A percentile compares a stretch with the other conserved stretches of the same genome.
Conservation (phyloP, 768 basidiomycete species). For the Leucocoprinus leucothites region DNA sequence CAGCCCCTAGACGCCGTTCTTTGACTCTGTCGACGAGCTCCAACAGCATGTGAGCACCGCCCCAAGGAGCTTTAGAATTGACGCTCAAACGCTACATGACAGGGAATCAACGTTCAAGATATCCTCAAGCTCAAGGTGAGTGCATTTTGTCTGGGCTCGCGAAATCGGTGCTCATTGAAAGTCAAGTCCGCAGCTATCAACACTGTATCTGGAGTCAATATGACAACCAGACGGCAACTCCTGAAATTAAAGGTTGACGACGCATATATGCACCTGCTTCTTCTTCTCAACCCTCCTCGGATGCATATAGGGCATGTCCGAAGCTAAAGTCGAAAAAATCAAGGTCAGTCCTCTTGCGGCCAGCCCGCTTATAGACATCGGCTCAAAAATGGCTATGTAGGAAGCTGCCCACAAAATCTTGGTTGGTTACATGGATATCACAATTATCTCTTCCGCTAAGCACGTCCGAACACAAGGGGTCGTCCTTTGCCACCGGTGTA, state of each 20-base stretch:
- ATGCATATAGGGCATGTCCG: slow-evolving; percentile 77
- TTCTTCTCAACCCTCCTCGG: neutral
- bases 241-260: slow-evolving; percentile 83
- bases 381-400: slow-evolving; percentile 31
- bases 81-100: slow-evolving; percentile 9
- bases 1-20: slow-evolving; percentile 48
- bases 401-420: slow-evolving; percentile 89
- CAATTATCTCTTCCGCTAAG: neutral
- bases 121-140: slow-evolving; percentile 87
- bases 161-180: slow-evolving; percentile 10
- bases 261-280: slow-evolving; percentile 18
- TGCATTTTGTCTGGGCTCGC: slow-evolving; percentile 14
- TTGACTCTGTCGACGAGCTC: slow-evolving; percentile 81
- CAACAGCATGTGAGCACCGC: slow-evolving; percentile 65
- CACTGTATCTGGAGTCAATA: slow-evolving; percentile 83
- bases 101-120: slow-evolving; percentile 97
- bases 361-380: slow-evolving; percentile 27
- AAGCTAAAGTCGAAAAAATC: slow-evolving; percentile 97
- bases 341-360: slow-evolving; percentile 37
- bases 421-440: slow-evolving; percentile 34
- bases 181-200: slow-evolving; percentile 73
- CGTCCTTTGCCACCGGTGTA: slow-evolving; percentile 87
- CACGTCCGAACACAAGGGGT: slow-evolving; percentile 51
- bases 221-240: slow-evolving; percentile 87
- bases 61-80: neutral